Conservation (phyloP, 306 rosid genomes). For the Quercus parvula region DNA sequence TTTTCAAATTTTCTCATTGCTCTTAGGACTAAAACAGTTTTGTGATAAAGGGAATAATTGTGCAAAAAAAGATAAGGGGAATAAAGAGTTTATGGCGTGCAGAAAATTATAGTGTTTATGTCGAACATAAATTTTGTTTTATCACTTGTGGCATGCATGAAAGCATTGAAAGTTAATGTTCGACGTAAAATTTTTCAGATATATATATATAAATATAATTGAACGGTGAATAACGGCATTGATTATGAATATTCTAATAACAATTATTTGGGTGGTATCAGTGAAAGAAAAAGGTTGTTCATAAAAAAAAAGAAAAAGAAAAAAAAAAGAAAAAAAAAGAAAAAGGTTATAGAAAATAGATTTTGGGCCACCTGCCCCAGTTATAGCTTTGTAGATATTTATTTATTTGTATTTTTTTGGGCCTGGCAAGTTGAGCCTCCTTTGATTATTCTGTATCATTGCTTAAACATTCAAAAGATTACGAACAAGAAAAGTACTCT, state of each 20-base stretch:
- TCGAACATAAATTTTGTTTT: background rate
- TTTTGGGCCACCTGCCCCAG: no score
- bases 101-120: background rate
- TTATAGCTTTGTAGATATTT: background rate
- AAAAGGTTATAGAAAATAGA: no score
- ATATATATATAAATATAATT: background rate
- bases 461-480: conserved; percentile 27
- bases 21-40: background rate
- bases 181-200: background rate
- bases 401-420: background rate
- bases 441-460: conserved; percentile 18
- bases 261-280: background rate
- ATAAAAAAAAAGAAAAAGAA: no score
- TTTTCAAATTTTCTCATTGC: background rate
- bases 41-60: background rate
- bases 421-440: background rate
- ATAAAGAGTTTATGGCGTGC: background rate
- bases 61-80: background rate
- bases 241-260: background rate
- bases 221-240: background rate
- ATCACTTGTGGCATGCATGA: no score
- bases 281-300: no score
- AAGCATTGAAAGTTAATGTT: no score
- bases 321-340: no score
- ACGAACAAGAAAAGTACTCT: conserved; percentile 37